Base-by-base conservation (phyloP, 768 basidiomycete species). In the Pholiota conissans region DNA sequence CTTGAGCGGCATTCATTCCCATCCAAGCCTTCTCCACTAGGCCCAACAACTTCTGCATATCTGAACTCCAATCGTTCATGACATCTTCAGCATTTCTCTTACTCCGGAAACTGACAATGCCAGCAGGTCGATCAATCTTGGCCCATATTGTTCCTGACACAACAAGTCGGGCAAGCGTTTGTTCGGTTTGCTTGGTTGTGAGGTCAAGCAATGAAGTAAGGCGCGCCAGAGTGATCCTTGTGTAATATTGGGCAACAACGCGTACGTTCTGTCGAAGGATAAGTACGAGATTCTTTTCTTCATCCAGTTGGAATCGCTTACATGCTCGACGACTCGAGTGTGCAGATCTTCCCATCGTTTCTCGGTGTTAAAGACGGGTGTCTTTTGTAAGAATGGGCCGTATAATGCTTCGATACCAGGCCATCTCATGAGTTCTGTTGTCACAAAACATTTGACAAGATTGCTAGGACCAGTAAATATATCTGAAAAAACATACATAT, bases 11-110 rank as follows among this genome's bases (percentile, higher is more conserved):
- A 63, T 93, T 93, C 83, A 94, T 88, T 34, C 89, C 90, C 92
- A 94, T 94, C 92, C 95, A 97, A n/a, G 93, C 94, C 84, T 98
- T 98, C 77, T 99, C 97, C 13, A 95, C 91, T 39, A 97, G 74
- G 16, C 90, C 84, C 59, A 99, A 79, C 67, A 99, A 75, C 74
- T 90, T 94, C 66, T 89, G 91, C 84, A 99, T 93, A 67, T 98
- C 95, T 20, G 87, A 91, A 73, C 93, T 95, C 96, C 97, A 99
- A 60, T 93, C 93, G 68, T 98, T 98, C 88, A 99, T 89, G 5
- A 94, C 89, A 65, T 97, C 94, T 68, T 98, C 95, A 1, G 91
- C 84, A 54, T 81, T 87, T 63, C 86, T 85, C 73, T 89, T 90
- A 64, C 81, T 84, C 64, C 86, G 84, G 80, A 99, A 99, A 68